Evolutionary conservation across 2,329 filamentous ascomycete genomes (phyloP), one percentile per base, ranked within the genome.

Genomic region (Aspergillus uvarum): DNA sequence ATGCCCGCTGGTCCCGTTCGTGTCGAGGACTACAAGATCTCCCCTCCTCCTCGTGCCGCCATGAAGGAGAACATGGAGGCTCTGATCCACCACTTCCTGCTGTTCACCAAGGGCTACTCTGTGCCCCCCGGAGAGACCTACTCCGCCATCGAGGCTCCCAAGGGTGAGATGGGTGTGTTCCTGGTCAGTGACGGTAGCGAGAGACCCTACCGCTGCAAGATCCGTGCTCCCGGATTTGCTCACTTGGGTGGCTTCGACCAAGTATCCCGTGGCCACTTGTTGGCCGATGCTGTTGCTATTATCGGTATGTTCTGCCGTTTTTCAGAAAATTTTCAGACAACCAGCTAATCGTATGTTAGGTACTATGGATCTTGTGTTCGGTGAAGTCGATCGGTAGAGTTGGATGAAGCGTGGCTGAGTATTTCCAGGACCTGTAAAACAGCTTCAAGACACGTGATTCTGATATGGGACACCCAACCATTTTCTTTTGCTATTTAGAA

Each of bases 61-160:
- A 99, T 99, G 95, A 99, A 99, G 86, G 95, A 99, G 87, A 99
- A 99, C 83, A 99, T 99, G 96, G 95, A 99, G 82, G 93, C 95
- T 44, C 86, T 99, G 48, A 99, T 99, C 76, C 95, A 99, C 82
- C 95, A 99, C 83, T 99, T 99, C 85, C 82, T 99, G 67, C 88
- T 99, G 56, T 99, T 94, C 83, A 98, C 93, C 78, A 99, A 99
- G 86, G 95, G 95, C 61, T 99, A 99, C 80, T 86, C 92, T 49
- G 95, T 99, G 4, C 95, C 95, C 48, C 95, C 96, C 7, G 96
- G 95, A 64, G 95, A 99, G 84, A 99, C 95, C 5, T 99, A 99
- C 84, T 93, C 89, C 51, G 94, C 90, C 63, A 99, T 99, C 66
- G 95, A 99, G 83, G 95, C 96, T n/a, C 95, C 95, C 62, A 99